Percentiles rank a stretch among this genome's conserved stretches.
phyloP scores from a whole-genome alignment of 495 filamentous ascomycete species.

The Lichenothelia convexa region DNA sequence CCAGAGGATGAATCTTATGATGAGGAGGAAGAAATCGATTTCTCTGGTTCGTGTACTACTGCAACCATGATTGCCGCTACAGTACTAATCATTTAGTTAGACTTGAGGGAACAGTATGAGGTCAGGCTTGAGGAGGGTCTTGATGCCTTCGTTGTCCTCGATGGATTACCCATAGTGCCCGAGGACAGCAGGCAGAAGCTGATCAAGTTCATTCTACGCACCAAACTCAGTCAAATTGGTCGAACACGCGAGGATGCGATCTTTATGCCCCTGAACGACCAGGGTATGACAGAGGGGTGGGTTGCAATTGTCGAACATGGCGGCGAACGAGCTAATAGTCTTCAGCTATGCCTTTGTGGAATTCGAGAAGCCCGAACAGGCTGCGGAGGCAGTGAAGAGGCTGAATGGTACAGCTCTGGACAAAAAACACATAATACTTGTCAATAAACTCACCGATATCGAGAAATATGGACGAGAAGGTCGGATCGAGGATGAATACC shows the following conservation, averaged over 20 bases:
- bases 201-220: conserved; percentile 79
- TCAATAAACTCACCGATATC: conserved; percentile 97
- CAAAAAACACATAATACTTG: conserved; percentile 81
- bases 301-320: conserved; percentile 8
- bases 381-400: conserved; percentile 66
- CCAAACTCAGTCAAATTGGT: conserved; percentile 72
- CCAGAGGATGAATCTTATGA: conserved; percentile 69
- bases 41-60: conserved; percentile 40
- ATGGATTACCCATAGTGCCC: conserved; percentile 73
- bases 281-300: conserved; percentile 68
- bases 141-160: conserved; percentile 87
- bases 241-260: conserved; percentile 70
- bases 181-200: conserved; percentile 77
- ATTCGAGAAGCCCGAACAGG: conserved; percentile 82
- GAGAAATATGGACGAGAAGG: conserved; percentile 91
- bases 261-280: conserved; percentile 78
- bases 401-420: conserved; percentile 73
- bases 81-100: conserved; percentile 23
- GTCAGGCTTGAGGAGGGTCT: conserved; percentile 89
- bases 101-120: conserved; percentile 81
- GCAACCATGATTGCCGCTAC: background rate
- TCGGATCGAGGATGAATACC: conserved; percentile 76
- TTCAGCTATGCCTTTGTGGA: conserved; percentile 62
- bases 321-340: background rate
- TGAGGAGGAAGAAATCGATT: conserved; percentile 82